A percentile compares a stretch with the other conserved stretches of the same genome.
Evolutionary conservation across 140 eudicot genomes (phyloP).

Genomic region (Flaveria floridana): DNA sequence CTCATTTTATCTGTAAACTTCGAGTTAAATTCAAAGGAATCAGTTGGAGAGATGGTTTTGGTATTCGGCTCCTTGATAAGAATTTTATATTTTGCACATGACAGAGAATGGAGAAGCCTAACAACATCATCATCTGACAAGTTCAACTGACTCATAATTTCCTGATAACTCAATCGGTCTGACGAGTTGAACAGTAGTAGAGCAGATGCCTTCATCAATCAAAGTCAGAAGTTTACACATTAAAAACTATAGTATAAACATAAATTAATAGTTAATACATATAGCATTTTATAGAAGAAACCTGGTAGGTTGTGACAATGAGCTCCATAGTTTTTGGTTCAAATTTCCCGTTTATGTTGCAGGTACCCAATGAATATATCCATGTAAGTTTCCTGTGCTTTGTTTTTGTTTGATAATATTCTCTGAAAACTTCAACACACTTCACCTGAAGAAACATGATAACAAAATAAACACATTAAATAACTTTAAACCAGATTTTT

Average conservation of each 20-base stretch:
- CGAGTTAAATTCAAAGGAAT: conserved; percentile 74
- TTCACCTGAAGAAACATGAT: conserved; percentile 52
- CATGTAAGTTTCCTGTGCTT: conserved; percentile 96
- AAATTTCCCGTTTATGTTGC: conserved; percentile 86
- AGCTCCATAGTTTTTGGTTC: conserved; percentile 85
- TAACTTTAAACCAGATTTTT: not conserved
- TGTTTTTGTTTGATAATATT: conserved; percentile 88
- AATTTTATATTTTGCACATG: conserved; percentile 96
- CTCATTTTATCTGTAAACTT: conserved; percentile 94
- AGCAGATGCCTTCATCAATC: conserved; percentile 71
- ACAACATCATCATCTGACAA: conserved; percentile 85
- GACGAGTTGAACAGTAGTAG: conserved; percentile 78
- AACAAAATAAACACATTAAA: conserved; percentile 8
- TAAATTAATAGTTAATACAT: not conserved
- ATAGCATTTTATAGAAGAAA: conserved; percentile 15
- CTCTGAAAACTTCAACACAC: conserved; percentile 91
- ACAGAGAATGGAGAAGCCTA: conserved; percentile 87
- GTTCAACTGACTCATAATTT: conserved; percentile 79
- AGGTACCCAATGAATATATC: conserved; percentile 95
- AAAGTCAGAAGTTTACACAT: not conserved
- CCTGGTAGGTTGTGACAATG: conserved; percentile 95
- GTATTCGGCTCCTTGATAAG: conserved; percentile 90
- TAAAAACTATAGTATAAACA: not conserved
- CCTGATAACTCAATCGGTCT: conserved; percentile 82
- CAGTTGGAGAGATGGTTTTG: conserved; percentile 77